Evolutionary conservation across 2,329 filamentous ascomycete species (phyloP), one percentile per base, ranked within the genome.

Genomic region (Pyrenophora seminiperda): DNA sequence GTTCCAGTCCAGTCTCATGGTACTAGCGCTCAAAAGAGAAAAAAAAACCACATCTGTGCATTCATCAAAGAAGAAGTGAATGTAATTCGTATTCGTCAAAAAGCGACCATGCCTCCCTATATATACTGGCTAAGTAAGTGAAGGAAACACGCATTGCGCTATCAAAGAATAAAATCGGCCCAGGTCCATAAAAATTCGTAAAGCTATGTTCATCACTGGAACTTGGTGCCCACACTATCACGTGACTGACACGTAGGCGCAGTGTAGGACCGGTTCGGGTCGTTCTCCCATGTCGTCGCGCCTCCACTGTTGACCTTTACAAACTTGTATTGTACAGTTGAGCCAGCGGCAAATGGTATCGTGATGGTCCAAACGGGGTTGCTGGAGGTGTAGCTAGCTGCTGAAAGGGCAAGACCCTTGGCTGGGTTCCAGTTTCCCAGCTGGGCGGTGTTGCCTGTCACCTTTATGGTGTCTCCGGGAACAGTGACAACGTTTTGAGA

Each of bases 321-420:
- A 50, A 79, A 82, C 59, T 74, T 74, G 56, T 81, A 82, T 47
- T 57, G 66, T 3, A 79, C 62, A 0, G 59, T 61, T 50, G 74
- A 62, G 0, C 76, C 78, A 0, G 76, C 73, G 1, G 66, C 50
- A 47, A 81, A 56, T 19, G 63, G 68, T 7, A 79, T 53, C 14
- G 69, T 74, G 0, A 71, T 72, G n/a, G 62, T 74, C 80, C 80
- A 82, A 14, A 81, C 43, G 3, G 79, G 79, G 27, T 76, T 68
- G 30, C 71, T 68, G 1, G 63, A 47, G 0, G 77, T 78, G 59
- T 81, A 81, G 11, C 66, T 65, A 2, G 70, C 65, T 0, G 77
- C 73, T 11, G 71, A 70, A 37, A 82, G 62, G 10, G 73, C 68
- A 48, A 72, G 71, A 5, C 71, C 75, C 10, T 62, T 70, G 7